These are phyloP conservation scores for Termitomyces sp. DNA, from an alignment of 768 basidiomycete species.

Conservation along the genomic window DNA sequence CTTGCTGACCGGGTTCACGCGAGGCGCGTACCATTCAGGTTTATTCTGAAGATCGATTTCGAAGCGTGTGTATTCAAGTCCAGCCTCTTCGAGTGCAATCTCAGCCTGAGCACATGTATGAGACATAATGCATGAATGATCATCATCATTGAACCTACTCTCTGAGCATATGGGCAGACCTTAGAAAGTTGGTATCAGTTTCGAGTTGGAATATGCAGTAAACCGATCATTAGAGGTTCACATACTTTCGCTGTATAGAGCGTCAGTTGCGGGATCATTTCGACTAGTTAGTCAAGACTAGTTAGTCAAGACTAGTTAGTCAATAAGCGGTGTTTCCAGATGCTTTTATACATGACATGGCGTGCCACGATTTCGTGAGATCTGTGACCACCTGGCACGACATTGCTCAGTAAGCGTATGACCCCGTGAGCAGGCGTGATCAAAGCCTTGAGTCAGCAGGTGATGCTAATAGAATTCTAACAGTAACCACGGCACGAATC, in stretches of 20 bases:
- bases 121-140: neutral
- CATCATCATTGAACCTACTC: constrained; percentile 28
- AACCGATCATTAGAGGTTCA: neutral
- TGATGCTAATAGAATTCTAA: no score
- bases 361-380: neutral
- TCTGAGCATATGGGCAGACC: constrained; percentile 58
- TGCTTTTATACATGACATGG: neutral
- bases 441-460: no score
- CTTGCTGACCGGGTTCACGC: constrained; percentile 66
- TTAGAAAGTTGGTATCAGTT: constrained; percentile 13
- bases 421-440: neutral
- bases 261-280: constrained; percentile 7
- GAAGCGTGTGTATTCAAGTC: constrained; percentile 41
- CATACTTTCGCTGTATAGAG: constrained; percentile 11
- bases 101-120: neutral
- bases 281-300: no score
- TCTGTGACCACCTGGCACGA: neutral
- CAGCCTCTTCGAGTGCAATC: constrained; percentile 43
- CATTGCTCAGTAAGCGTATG: constrained; percentile 3
- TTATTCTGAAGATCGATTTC: constrained; percentile 62
- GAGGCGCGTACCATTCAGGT: constrained; percentile 62
- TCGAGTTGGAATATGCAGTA: no score
- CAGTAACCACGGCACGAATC: no score
- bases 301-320: no score
- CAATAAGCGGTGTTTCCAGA: neutral